phyloP scores from a whole-genome alignment of 176 grass and related monocot genomes.

The Luzula sylvatica region DNA sequence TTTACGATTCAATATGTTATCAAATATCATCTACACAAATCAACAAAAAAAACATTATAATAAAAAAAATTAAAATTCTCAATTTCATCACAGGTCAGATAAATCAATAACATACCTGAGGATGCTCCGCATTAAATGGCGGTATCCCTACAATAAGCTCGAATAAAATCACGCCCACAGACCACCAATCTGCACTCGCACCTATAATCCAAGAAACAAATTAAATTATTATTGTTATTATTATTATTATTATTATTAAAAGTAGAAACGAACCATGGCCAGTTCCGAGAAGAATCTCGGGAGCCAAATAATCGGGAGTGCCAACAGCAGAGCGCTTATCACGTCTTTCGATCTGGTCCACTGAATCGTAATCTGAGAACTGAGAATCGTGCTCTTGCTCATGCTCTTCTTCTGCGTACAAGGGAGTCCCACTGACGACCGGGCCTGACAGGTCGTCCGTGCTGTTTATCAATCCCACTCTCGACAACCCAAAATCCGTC shows the following conservation, averaged over 20 bases:
- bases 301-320: slow-evolving; percentile 97
- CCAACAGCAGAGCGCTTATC: slow-evolving; percentile 97
- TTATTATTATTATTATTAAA: slow-evolving; percentile 3
- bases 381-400: slow-evolving; percentile 28
- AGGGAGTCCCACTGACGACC: slow-evolving; percentile 69
- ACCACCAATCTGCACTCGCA: slow-evolving; percentile 99
- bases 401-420: slow-evolving; percentile 87
- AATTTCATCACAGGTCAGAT: background rate
- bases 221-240: background rate
- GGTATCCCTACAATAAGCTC: slow-evolving; percentile 99
- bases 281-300: slow-evolving; percentile 97
- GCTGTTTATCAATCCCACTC: slow-evolving; percentile 98
- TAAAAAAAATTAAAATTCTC: background rate
- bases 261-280: slow-evolving; percentile 75
- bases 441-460: slow-evolving; percentile 95
- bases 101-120: slow-evolving; percentile 47
- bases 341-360: slow-evolving; percentile 59
- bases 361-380: slow-evolving; percentile 56
- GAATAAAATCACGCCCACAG: slow-evolving; percentile 96
- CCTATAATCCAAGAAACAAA: slow-evolving; percentile 25
- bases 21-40: slow-evolving; percentile 84
- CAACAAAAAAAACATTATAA: slow-evolving; percentile 25
- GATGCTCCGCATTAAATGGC: slow-evolving; percentile 96
- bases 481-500: slow-evolving; percentile 99
- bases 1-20: slow-evolving; percentile 98